Evolutionary conservation across 257 asterid genomes (phyloP), one percentile per base, ranked within the genome.

Genomic region (Lycium ferocissimum): DNA sequence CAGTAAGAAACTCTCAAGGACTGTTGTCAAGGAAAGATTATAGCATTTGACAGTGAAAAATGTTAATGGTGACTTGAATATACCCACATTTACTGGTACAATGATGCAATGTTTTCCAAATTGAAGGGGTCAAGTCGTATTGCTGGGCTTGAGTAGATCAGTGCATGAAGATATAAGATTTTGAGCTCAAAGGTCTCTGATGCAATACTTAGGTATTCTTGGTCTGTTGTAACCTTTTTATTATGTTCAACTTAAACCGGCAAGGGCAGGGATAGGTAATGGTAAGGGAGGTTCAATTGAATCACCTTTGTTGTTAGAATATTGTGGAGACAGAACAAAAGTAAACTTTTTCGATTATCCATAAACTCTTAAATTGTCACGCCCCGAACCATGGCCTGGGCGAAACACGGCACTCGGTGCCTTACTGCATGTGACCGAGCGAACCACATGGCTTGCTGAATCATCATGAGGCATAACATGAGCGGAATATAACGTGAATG

Each of bases 11-110:
- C 93, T 91, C 85, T 85, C 67, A 6, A 92, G 89, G 71, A 90
- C 93, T 66, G 90, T 96, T 70, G 92, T 95, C n/a, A 92, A 92
- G 90, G 99, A 96, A 84, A 93, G 97, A 85, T 87, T 93, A 45
- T 94, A 93, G 87, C 37, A 53, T 33, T 85, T 12, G 49, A 81
- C 14, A 0, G 82, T 3, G 63, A 76, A 53, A 51, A 76, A 51
- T 51, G 15, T 13, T 76, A 7, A 7, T 7, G 14, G 45, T 4
- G 45, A 3, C 14, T 51, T 49, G 14, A 75, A 13, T 22, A 45
- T 6, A 3, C 26, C 15, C 63, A 51, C 82, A 22, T 51, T 76
- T 1, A 76, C 63, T 51, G 82, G 45, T 17, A 71, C 57, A 51
- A 51, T 51, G 63, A 4, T 49, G 81, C 62, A 49, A 73, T 51